Conservation (phyloP, 108 stramenopile species). For the Pseudonitzschia delicatissima region DNA sequence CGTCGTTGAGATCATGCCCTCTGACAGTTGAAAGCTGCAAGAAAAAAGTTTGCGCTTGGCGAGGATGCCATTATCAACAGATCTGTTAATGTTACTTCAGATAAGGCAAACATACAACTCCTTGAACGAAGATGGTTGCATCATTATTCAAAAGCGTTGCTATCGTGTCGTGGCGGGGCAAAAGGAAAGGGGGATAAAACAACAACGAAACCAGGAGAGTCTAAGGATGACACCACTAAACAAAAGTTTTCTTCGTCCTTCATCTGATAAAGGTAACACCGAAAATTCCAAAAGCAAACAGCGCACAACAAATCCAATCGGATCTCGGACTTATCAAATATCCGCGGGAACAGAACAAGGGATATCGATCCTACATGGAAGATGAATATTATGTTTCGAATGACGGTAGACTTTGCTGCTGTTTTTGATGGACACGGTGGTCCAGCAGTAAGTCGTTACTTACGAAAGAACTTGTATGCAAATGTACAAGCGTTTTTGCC, state of each 20-base stretch:
- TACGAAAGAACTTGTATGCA: slow-evolving; percentile 77
- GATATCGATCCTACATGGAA: slow-evolving; percentile 76
- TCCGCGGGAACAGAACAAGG: slow-evolving; percentile 32
- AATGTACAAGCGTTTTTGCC: slow-evolving; percentile 55
- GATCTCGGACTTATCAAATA: background rate
- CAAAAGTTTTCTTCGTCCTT: too few species aligned
- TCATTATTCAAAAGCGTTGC: background rate
- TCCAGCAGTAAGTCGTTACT: slow-evolving; percentile 71
- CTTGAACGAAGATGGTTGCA: background rate
- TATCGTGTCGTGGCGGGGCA: background rate
- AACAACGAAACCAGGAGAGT: too few species aligned
- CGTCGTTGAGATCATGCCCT: background rate
- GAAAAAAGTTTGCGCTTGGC: background rate
- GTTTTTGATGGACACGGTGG: slow-evolving; percentile 98
- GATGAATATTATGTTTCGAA: slow-evolving; percentile 63
- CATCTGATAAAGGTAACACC: too few species aligned
- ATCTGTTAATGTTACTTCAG: background rate
- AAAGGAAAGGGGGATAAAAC: background rate
- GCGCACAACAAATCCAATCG: too few species aligned
- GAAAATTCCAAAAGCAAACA: too few species aligned
- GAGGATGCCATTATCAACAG: background rate
- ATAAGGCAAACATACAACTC: background rate
- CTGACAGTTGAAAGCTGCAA: background rate
- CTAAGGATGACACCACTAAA: too few species aligned
- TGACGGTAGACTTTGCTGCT: slow-evolving; percentile 63